Evolutionary conservation across 257 asterid genomes (phyloP), one percentile per base, ranked within the genome.

Genomic region (Eucommia ulmoides): DNA sequence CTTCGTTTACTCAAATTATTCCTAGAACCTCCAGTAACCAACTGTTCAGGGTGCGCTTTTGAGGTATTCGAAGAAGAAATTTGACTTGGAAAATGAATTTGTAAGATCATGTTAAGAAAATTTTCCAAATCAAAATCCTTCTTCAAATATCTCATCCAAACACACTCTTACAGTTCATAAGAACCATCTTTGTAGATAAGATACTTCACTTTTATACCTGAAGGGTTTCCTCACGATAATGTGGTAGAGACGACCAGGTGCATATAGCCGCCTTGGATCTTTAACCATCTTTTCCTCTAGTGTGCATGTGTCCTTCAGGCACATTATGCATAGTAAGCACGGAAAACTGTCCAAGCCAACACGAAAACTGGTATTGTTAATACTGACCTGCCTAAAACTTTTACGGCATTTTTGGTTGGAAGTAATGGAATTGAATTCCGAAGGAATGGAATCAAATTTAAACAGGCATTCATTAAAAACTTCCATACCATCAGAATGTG

Each of bases 181-280:
- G 3, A 35, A 35, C 1, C n/a, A 18, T 11, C 11, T 2, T 35
- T 35, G 9, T 18, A 6, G 16, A 35, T 35, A 3, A 35, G 16
- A 11, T 4, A 35, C n/a, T 2, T 35, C n/a, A 35, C n/a, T 11
- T 2, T 35, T 42, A 45, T 76, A 82, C 98, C 96, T 83, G 92
- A 91, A 86, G 67, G 93, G 92, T 63, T 83, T 86, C 64, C 98
- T 66, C 41, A 77, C 92, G 29, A 91, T 73, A 61, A 91, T 77
- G 76, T 91, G 98, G 57, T 91, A 86, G 51, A 91, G 98, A 10
- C 98, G 96, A 58, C 98, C 98, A 20, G 98, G 94, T 23, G 96
- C 98, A 61, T 91, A 91, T 41, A 91, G 74, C 41, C 98, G 88
- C 68, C 96, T 83, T 12, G 98, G 93, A 67, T 91, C 98, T 69